Evolutionary conservation across 2,329 filamentous ascomycete genomes (phyloP).

Genomic region (Phyllosticta capitalensis): DNA sequence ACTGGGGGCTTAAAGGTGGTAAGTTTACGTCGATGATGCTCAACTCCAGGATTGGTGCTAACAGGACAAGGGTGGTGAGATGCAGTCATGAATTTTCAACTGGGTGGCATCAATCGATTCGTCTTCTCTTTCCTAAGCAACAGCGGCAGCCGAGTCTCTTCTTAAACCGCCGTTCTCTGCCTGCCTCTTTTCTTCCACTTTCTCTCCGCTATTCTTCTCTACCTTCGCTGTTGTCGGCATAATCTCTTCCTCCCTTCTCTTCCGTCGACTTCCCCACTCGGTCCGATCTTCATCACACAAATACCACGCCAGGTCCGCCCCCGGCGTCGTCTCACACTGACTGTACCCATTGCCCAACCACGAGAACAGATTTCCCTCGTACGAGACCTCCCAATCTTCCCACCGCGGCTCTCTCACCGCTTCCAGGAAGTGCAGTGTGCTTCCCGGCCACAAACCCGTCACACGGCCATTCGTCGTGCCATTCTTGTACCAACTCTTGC

Average conservation of each 20-base stretch:
- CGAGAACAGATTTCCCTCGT: slow-evolving; percentile 31
- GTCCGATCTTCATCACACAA: slow-evolving; percentile 26
- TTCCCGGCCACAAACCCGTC: slow-evolving; percentile 32
- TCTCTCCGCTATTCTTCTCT: neutral
- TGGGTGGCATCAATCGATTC: neutral
- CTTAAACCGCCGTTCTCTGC: neutral
- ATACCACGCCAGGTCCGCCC: slow-evolving; percentile 28
- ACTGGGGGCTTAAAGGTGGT: too few species aligned
- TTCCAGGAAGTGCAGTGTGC: slow-evolving; percentile 29
- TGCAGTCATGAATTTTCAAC: too few species aligned
- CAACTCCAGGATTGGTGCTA: too few species aligned
- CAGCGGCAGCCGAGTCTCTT: neutral
- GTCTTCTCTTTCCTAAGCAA: neutral
- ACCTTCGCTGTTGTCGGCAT: neutral
- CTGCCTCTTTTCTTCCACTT: neutral
- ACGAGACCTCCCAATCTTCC: slow-evolving; percentile 35
- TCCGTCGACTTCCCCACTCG: slow-evolving; percentile 10
- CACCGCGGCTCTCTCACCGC: slow-evolving; percentile 28
- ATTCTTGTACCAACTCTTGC: slow-evolving; percentile 32
- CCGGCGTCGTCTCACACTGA: slow-evolving; percentile 26
- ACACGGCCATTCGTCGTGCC: slow-evolving; percentile 30
- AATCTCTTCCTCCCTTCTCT: neutral
- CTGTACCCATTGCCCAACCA: slow-evolving; percentile 38
- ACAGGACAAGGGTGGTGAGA: too few species aligned
- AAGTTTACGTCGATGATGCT: too few species aligned